Percentiles rank a stretch among this genome's conserved stretches.
phyloP scores from a whole-genome alignment of 2,329 filamentous ascomycete genomes.

The Neoscytalidium dimidiatum region DNA sequence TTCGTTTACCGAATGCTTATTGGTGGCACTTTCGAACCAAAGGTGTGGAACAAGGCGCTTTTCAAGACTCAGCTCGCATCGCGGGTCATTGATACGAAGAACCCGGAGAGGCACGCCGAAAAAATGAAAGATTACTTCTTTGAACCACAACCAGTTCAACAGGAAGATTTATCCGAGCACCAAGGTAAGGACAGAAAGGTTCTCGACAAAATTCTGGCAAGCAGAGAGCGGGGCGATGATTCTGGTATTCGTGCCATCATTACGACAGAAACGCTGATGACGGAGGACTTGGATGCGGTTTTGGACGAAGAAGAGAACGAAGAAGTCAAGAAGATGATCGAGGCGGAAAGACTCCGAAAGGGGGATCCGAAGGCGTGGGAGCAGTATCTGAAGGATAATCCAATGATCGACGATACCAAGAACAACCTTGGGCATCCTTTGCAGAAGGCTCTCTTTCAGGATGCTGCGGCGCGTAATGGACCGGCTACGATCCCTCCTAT shows the following conservation, averaged over 20 bases:
- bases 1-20: constrained; percentile 81
- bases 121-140: constrained; percentile 58
- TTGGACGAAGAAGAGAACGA: constrained; percentile 63
- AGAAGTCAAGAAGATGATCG: constrained; percentile 48
- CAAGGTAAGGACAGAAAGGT: constrained; percentile 61
- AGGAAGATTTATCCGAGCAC: constrained; percentile 56
- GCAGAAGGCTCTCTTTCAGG: not conserved
- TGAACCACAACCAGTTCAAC: constrained; percentile 54
- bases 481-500: not conserved
- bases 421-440: not conserved
- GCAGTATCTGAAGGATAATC: not conserved
- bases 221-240: constrained; percentile 43
- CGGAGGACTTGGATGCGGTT: constrained; percentile 59
- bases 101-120: constrained; percentile 66
- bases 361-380: not conserved
- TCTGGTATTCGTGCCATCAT: constrained; percentile 58
- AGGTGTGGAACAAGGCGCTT: constrained; percentile 70
- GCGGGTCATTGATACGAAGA: constrained; percentile 82
- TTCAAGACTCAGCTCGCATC: constrained; percentile 82
- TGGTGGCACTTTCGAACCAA: constrained; percentile 78
- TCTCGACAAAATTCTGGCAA: constrained; percentile 63
- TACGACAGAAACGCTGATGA: constrained; percentile 72
- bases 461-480: not conserved
- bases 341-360: constrained; percentile 2
- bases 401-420: not conserved